phyloP scores from a whole-genome alignment of 305 asterid genomes.

The Solanum hybrid region DNA sequence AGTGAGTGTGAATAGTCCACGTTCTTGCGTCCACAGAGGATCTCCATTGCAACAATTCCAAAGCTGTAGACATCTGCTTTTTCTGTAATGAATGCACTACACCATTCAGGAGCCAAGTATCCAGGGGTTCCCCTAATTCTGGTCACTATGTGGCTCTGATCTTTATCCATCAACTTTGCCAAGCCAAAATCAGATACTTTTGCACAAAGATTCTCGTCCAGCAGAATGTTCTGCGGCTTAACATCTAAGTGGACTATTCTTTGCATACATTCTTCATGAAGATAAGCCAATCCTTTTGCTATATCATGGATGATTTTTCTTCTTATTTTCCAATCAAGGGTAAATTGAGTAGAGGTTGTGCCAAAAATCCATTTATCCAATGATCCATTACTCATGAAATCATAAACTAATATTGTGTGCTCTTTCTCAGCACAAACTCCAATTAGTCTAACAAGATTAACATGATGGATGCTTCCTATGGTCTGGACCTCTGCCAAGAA shows the following conservation, averaged over 20 bases:
- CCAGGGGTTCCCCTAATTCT: conserved; percentile 7
- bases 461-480: conserved; percentile 11
- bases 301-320: conserved; percentile 4
- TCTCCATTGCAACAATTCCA: conserved; percentile 6
- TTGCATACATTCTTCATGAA: conserved; percentile 12
- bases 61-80: conserved; percentile 17
- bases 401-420: conserved; percentile 3
- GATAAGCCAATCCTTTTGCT: conserved; percentile 19
- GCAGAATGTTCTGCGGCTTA: conserved; percentile 11
- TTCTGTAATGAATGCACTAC: conserved; percentile 1
- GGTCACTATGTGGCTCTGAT: conserved; percentile 6
- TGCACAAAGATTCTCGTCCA: conserved; percentile 10
- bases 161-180: conserved; percentile 12
- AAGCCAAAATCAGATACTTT: conserved; percentile 19
- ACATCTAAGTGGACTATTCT: conserved; percentile 14
- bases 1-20: neutral
- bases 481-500: conserved; percentile 5
- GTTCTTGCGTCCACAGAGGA: conserved; percentile 2
- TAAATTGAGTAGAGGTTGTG: neutral
- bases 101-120: conserved; percentile 13
- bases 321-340: conserved; percentile 8
- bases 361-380: conserved; percentile 12
- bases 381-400: conserved; percentile 16
- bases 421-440: conserved; percentile 7
- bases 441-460: conserved; percentile 6